A percentile compares a stretch with the other conserved stretches of the same genome.
Conservation (phyloP, 495 filamentous ascomycete species). For the Trichoderma virens region DNA sequence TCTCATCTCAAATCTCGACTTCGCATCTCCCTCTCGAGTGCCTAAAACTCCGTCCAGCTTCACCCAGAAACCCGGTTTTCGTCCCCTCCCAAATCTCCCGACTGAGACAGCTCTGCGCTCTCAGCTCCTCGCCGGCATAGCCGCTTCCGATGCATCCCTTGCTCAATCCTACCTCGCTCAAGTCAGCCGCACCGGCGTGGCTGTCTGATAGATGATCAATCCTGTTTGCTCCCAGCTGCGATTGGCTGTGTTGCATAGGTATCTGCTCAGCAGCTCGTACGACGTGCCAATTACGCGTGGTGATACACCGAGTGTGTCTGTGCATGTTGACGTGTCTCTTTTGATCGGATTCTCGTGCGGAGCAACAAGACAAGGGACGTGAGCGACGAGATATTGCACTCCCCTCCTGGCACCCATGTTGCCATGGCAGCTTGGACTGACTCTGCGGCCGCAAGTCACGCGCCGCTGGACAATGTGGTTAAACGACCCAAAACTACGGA, state of each 20-base stretch:
- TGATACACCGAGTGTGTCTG: neutral
- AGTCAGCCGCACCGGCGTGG: neutral
- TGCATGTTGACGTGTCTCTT: neutral
- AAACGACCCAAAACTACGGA: no score
- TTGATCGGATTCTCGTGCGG: no score
- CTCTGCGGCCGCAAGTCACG: no score
- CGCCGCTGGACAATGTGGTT: no score
- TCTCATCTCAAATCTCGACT: neutral
- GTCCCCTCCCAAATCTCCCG: neutral
- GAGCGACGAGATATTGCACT: no score
- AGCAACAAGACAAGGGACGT: no score
- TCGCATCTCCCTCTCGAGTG: neutral
- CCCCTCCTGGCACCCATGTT: no score
- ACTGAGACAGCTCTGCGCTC: neutral
- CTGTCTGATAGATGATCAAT: neutral
- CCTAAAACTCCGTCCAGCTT: neutral
- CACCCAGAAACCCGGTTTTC: neutral
- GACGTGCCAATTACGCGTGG: neutral
- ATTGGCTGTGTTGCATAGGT: neutral
- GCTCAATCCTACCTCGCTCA: neutral
- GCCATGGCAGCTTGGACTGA: no score
- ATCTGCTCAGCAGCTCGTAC: neutral
- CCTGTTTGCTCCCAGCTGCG: neutral
- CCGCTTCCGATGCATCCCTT: neutral
- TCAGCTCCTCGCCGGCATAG: slow-evolving; percentile 1